phyloP scores from a whole-genome alignment of 2,329 filamentous ascomycete genomes.

The Pleoardoris graminearum region DNA sequence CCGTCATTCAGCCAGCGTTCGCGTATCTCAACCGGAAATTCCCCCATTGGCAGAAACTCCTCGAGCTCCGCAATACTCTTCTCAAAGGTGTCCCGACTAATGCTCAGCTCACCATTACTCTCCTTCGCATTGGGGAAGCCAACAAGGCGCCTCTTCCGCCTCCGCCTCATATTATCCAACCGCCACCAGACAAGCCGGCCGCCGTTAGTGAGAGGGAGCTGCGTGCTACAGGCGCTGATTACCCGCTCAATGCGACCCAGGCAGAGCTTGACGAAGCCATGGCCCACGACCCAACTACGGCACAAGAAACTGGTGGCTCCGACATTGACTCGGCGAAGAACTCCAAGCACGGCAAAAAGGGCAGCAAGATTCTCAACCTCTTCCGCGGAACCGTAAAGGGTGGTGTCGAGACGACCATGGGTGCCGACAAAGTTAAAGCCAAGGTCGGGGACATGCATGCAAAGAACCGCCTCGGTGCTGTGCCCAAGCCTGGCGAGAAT shows the following conservation, averaged over 20 bases:
- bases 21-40: constrained; percentile 62
- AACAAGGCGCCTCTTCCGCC: constrained; percentile 77
- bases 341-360: constrained; percentile 53
- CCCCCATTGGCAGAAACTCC: constrained; percentile 74
- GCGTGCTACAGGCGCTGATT: constrained; percentile 56
- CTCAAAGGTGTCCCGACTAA: constrained; percentile 85
- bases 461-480: constrained; percentile 71
- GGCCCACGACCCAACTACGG: constrained; percentile 49
- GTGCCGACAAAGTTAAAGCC: constrained; percentile 72
- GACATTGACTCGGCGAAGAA: constrained; percentile 56
- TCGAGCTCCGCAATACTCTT: constrained; percentile 74
- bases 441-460: constrained; percentile 64
- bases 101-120: constrained; percentile 77
- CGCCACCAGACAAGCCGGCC: constrained; percentile 56
- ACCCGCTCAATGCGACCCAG: constrained; percentile 63
- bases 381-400: constrained; percentile 73
- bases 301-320: constrained; percentile 56
- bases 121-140: constrained; percentile 78
- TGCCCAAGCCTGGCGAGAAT: constrained; percentile 55
- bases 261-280: constrained; percentile 69
- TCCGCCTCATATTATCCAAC: constrained; percentile 51
- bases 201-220: constrained; percentile 56
- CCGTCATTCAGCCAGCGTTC: constrained; percentile 65
- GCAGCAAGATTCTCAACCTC: constrained; percentile 61
- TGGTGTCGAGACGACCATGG: constrained; percentile 71